These are phyloP conservation scores for Bacidia gigantensis DNA, from an alignment of 495 filamentous ascomycete genomes.

Conservation along the genomic window DNA sequence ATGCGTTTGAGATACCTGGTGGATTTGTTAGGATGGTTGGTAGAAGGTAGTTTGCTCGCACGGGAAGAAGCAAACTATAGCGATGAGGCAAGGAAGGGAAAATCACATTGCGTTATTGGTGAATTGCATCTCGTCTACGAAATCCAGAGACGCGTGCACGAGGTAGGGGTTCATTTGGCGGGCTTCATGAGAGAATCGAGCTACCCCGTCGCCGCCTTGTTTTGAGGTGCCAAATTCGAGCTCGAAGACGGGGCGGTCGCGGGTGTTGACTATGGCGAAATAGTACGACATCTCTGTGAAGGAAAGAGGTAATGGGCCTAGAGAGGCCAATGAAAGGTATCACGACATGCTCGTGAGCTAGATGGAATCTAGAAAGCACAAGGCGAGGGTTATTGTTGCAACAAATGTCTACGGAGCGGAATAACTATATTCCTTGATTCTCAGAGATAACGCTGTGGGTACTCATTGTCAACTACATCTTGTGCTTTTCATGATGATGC, in stretches of 20 bases:
- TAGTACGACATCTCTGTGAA: slow-evolving; percentile 73
- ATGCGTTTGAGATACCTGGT: slow-evolving; percentile 85
- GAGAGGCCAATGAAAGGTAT: background rate
- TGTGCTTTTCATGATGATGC: no score
- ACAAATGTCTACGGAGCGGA: no score
- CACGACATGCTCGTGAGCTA: background rate
- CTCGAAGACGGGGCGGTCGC: slow-evolving; percentile 90
- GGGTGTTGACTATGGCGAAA: slow-evolving; percentile 86
- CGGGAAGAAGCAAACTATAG: background rate
- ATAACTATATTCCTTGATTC: no score
- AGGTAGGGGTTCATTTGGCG: slow-evolving; percentile 96
- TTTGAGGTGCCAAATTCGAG: slow-evolving; percentile 93
- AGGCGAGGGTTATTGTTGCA: no score
- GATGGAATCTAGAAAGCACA: background rate
- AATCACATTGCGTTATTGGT: slow-evolving; percentile 59
- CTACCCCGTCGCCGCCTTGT: slow-evolving; percentile 78
- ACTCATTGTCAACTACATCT: no score
- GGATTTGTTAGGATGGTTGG: slow-evolving; percentile 1
- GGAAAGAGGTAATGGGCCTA: background rate
- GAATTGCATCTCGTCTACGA: slow-evolving; percentile 94
- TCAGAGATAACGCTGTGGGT: no score
- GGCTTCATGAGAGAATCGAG: slow-evolving; percentile 73
- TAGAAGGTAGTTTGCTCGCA: background rate
- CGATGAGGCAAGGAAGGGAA: background rate
- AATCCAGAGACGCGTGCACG: slow-evolving; percentile 80